Conservation (phyloP, 2,329 filamentous ascomycete species). For the Nigrospora osmanthi region DNA sequence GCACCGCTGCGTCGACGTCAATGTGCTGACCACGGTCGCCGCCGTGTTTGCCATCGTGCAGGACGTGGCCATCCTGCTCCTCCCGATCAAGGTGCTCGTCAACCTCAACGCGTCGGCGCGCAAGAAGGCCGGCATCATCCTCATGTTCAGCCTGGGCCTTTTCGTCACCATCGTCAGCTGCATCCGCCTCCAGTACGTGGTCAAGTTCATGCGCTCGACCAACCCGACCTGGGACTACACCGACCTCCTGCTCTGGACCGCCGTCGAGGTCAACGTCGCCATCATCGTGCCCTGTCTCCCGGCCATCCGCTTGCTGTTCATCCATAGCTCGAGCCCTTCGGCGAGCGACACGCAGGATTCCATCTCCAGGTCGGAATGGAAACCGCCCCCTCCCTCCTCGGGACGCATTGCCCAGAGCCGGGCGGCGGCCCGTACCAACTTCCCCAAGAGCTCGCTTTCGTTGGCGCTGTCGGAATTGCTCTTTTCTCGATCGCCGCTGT, state of each 20-base stretch:
- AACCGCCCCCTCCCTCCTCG: too few species aligned
- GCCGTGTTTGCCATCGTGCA: neutral
- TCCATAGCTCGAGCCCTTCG: neutral
- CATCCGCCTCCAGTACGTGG: neutral
- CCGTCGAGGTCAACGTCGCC: neutral
- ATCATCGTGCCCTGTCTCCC: slow-evolving; percentile 1
- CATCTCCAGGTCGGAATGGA: too few species aligned
- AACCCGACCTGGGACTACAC: slow-evolving; percentile 28
- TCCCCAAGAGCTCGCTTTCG: too few species aligned
- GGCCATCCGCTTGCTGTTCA: neutral
- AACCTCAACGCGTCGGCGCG: neutral
- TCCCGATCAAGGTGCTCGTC: neutral
- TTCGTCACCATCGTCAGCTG: slow-evolving; percentile 2
- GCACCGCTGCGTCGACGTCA: neutral
- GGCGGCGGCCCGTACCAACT: too few species aligned
- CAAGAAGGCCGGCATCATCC: slow-evolving; percentile 1
- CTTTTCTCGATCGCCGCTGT: too few species aligned
- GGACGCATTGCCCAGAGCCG: too few species aligned
- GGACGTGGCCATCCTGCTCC: neutral
- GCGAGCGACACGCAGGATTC: too few species aligned
- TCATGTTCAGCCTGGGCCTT: slow-evolving; percentile 5
- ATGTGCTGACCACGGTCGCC: neutral
- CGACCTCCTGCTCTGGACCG: neutral
- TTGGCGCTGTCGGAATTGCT: too few species aligned
- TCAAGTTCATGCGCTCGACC: neutral